Conservation (phyloP, 2,329 filamentous ascomycete genomes). For the Teratosphaeria epicoccoides region DNA sequence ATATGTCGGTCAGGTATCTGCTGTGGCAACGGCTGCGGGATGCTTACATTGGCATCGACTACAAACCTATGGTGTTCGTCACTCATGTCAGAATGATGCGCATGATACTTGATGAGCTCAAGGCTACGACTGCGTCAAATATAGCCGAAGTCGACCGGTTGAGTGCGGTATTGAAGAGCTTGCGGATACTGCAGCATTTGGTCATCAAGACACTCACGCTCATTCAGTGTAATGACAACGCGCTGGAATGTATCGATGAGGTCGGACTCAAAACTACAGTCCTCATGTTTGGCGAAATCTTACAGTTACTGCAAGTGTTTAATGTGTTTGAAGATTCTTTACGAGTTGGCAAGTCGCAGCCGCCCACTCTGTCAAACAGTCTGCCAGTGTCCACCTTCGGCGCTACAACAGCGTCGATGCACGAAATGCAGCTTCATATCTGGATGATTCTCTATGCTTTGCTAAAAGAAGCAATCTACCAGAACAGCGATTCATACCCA, state of each 20-base stretch:
- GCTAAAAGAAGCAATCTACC: constrained; percentile 61
- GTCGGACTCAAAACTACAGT: constrained; percentile 65
- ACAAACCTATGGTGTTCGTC: constrained; percentile 77
- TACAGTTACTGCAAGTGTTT: constrained; percentile 66
- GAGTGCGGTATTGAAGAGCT: constrained; percentile 59
- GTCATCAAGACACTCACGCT: constrained; percentile 60
- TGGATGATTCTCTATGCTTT: constrained; percentile 84
- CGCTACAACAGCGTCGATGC: constrained; percentile 40
- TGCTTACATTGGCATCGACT: constrained; percentile 76
- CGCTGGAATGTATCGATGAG: constrained; percentile 77
- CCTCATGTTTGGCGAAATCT: constrained; percentile 58
- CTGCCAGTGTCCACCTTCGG: constrained; percentile 16
- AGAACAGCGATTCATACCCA: constrained; percentile 54
- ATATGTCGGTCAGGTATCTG: constrained; percentile 71
- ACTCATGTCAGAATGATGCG: constrained; percentile 80
- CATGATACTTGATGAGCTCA: constrained; percentile 63
- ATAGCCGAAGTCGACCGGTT: constrained; percentile 54
- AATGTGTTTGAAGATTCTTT: constrained; percentile 77
- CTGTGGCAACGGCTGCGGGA: constrained; percentile 86
- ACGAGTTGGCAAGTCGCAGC: constrained; percentile 59
- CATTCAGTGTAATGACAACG: constrained; percentile 52
- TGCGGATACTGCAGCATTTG: constrained; percentile 70
- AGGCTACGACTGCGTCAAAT: constrained; percentile 46
- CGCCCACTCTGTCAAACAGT: constrained; percentile 48
- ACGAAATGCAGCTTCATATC: constrained; percentile 75